Conservation (phyloP, 2,329 filamentous ascomycete species). For the Colletotrichum liaoningense region DNA sequence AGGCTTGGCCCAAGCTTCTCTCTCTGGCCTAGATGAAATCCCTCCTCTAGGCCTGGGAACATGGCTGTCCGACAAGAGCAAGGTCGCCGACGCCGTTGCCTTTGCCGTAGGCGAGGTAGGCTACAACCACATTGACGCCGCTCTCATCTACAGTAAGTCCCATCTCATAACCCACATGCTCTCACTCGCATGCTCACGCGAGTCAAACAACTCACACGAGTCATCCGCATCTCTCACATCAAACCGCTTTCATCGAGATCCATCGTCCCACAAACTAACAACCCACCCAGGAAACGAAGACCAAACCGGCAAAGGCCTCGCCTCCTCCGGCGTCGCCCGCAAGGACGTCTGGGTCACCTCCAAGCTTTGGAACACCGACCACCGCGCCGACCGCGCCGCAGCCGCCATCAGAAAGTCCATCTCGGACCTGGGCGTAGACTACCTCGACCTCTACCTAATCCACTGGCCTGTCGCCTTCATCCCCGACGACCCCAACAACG, state of each 20-base stretch:
- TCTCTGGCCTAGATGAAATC: constrained; percentile 16
- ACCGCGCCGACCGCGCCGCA: constrained; percentile 42
- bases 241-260: too few relatives aligned
- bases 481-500: constrained; percentile 39
- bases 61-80: constrained; percentile 71
- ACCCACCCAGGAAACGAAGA: constrained; percentile 60
- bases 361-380: constrained; percentile 73
- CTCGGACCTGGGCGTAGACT: constrained; percentile 58
- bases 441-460: constrained; percentile 66
- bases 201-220: not conserved
- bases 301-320: constrained; percentile 61
- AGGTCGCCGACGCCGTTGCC: constrained; percentile 68
- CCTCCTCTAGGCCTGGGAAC: constrained; percentile 55
- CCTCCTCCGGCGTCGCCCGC: constrained; percentile 55
- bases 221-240: not conserved
- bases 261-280: not conserved
- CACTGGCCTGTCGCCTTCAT: constrained; percentile 51
- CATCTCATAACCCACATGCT: constrained; percentile 37
- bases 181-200: not conserved
- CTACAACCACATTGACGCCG: constrained; percentile 68
- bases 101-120: constrained; percentile 58
- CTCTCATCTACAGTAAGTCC: constrained; percentile 60
- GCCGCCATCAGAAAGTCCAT: constrained; percentile 60
- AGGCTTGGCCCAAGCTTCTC: constrained; percentile 22
- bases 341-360: constrained; percentile 69